Conservation (phyloP, 371 early-diverging fungal species). For the Circinella minor region DNA sequence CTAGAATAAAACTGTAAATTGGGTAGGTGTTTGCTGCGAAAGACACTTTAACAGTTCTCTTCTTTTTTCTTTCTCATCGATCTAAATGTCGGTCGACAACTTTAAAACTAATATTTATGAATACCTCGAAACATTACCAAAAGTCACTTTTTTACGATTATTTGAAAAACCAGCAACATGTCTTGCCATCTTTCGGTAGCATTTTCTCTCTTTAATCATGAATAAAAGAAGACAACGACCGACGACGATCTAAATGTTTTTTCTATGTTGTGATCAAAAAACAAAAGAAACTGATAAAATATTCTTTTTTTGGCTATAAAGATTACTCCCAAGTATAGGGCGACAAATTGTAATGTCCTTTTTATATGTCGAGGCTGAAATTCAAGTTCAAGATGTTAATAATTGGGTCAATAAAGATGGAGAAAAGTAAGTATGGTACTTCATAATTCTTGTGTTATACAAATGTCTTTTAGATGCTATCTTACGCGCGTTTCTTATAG, state of each 20-base stretch:
- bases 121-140: conserved; percentile 82
- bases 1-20: too few relatives aligned
- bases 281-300: too few relatives aligned
- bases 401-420: conserved; percentile 71
- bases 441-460: background rate
- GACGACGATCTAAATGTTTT: too few relatives aligned
- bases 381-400: conserved; percentile 65
- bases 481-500: conserved; percentile 29
- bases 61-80: conserved; percentile 3
- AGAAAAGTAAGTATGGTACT: conserved; percentile 40
- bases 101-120: conserved; percentile 77
- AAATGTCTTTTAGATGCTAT: background rate
- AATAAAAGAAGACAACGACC: too few relatives aligned
- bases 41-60: background rate
- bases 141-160: conserved; percentile 73
- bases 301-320: conserved; percentile 18
- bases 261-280: too few relatives aligned
- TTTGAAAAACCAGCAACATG: conserved; percentile 93
- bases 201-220: too few relatives aligned
- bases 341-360: conserved; percentile 92
- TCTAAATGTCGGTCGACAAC: conserved; percentile 52
- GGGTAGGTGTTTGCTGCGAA: too few relatives aligned
- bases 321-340: conserved; percentile 84
- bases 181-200: conserved; percentile 88
- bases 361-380: conserved; percentile 72